Evolutionary conservation across 805 yeast genomes (phyloP).

Genomic region (Lachancea sp.): DNA sequence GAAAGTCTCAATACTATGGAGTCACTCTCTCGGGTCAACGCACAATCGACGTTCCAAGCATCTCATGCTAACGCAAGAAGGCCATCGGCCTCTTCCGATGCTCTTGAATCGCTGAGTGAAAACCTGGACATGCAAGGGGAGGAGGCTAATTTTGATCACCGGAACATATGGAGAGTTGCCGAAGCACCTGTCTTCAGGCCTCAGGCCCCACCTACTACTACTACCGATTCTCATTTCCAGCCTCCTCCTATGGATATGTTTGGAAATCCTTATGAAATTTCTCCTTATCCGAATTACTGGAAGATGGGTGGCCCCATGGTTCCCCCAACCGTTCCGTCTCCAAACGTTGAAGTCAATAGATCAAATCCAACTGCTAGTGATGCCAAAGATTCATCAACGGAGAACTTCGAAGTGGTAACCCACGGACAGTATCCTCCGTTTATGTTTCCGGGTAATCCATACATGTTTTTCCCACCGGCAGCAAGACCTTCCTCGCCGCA

Average conservation of each 20-base stretch:
- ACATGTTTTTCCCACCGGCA: conserved; percentile 8
- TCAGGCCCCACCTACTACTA: conserved; percentile 2
- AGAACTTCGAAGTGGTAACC: conserved; percentile 1
- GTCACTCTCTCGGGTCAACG: conserved; percentile 6
- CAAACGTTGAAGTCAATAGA: background rate
- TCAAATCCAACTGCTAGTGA: background rate
- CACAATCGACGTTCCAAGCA: conserved; percentile 7
- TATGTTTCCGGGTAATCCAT: conserved; percentile 6
- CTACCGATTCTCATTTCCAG: background rate
- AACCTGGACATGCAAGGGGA: conserved; percentile 9
- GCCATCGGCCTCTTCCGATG: conserved; percentile 11
- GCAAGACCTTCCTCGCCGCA: conserved; percentile 20
- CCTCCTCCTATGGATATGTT: conserved; percentile 5
- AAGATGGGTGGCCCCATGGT: conserved; percentile 10
- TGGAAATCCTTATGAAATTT: conserved; percentile 2
- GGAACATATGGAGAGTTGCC: conserved; percentile 26
- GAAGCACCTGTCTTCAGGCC: conserved; percentile 27
- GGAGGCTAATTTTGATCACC: conserved; percentile 2
- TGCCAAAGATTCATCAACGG: background rate
- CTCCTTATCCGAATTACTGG: conserved; percentile 8
- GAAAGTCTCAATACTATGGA: conserved; percentile 9
- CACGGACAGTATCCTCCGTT: conserved; percentile 16
- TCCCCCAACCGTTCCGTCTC: conserved; percentile 13
- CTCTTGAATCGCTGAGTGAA: conserved; percentile 13
- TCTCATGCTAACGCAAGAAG: conserved; percentile 5